phyloP scores from a whole-genome alignment of 306 rosid species.

The Begonia fuchsioides region DNA sequence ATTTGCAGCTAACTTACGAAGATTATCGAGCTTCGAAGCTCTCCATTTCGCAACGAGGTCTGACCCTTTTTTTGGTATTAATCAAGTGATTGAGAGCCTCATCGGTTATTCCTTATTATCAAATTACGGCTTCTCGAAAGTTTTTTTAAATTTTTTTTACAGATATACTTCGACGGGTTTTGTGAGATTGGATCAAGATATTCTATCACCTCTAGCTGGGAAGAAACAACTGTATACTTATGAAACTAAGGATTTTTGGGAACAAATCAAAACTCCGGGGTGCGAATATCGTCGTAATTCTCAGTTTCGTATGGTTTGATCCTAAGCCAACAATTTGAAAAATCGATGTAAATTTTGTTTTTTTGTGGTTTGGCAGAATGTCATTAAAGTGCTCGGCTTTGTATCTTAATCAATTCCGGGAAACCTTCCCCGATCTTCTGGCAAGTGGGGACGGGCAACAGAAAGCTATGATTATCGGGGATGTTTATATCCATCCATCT shows the following conservation, averaged over 20 bases:
- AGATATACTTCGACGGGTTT: constrained; percentile 60
- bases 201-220: constrained; percentile 90
- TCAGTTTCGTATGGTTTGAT: too few species aligned
- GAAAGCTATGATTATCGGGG: constrained; percentile 52
- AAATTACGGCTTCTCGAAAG: too few species aligned
- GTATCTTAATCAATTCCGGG: constrained; percentile 76
- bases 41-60: constrained; percentile 77
- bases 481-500: constrained; percentile 89
- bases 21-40: constrained; percentile 90
- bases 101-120: neutral
- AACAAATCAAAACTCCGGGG: constrained; percentile 97
- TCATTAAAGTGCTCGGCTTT: constrained; percentile 80
- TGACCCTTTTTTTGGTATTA: neutral
- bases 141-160: constrained; percentile 7
- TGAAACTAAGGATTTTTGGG: constrained; percentile 86
- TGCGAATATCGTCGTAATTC: constrained; percentile 10
- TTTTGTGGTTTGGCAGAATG: constrained; percentile 73
- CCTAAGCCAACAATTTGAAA: too few species aligned
- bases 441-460: constrained; percentile 58
- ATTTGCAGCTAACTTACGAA: constrained; percentile 75
- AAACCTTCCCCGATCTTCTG: constrained; percentile 54
- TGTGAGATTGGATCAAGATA: constrained; percentile 95
- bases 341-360: constrained; percentile 3
- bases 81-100: too few species aligned
- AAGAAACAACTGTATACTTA: constrained; percentile 76